A percentile compares a stretch with the other conserved stretches of the same genome.
These are phyloP conservation scores for Hordeum pubiflorum DNA, from an alignment of 202 grass and related monocot species.

Conservation along the genomic window DNA sequence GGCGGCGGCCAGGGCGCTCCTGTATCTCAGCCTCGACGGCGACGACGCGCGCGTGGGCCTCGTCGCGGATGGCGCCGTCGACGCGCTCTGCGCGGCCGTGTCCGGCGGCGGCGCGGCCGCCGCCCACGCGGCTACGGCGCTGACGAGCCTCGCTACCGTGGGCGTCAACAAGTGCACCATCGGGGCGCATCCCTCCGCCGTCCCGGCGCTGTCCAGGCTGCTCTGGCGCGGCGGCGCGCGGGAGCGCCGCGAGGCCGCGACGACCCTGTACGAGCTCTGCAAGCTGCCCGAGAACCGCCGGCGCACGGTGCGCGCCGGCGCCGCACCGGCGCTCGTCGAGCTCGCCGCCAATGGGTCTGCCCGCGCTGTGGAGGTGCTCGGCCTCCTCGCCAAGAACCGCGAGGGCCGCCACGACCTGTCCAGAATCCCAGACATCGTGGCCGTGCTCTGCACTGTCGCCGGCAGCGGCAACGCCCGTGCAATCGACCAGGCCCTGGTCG, in stretches of 20 bases:
- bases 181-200: slow-evolving; percentile 45
- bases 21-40: slow-evolving; percentile 77
- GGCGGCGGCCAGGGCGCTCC: slow-evolving; percentile 39
- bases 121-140: slow-evolving; percentile 52
- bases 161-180: slow-evolving; percentile 93
- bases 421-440: slow-evolving; percentile 33
- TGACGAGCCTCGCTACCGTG: slow-evolving; percentile 75
- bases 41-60: slow-evolving; percentile 81
- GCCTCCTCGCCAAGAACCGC: slow-evolving; percentile 60
- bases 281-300: slow-evolving; percentile 82
- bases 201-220: slow-evolving; percentile 40
- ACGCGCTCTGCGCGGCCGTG: slow-evolving; percentile 50
- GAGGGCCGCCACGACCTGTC: slow-evolving; percentile 70
- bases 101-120: slow-evolving; percentile 30
- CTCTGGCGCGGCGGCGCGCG: slow-evolving; percentile 43
- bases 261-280: slow-evolving; percentile 85
- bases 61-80: slow-evolving; percentile 77
- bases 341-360: slow-evolving; percentile 60
- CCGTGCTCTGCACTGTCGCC: slow-evolving; percentile 39
- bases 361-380: slow-evolving; percentile 78
- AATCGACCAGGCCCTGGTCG: slow-evolving; percentile 63
- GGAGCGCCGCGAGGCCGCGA: slow-evolving; percentile 70
- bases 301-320: slow-evolving; percentile 52
- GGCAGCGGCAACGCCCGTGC: slow-evolving; percentile 48
- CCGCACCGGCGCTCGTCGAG: slow-evolving; percentile 39